Percentiles rank a stretch among this genome's conserved stretches.
These are phyloP conservation scores for Paramyrothecium roridum DNA, from an alignment of 2,329 filamentous ascomycete genomes.

Conservation along the genomic window DNA sequence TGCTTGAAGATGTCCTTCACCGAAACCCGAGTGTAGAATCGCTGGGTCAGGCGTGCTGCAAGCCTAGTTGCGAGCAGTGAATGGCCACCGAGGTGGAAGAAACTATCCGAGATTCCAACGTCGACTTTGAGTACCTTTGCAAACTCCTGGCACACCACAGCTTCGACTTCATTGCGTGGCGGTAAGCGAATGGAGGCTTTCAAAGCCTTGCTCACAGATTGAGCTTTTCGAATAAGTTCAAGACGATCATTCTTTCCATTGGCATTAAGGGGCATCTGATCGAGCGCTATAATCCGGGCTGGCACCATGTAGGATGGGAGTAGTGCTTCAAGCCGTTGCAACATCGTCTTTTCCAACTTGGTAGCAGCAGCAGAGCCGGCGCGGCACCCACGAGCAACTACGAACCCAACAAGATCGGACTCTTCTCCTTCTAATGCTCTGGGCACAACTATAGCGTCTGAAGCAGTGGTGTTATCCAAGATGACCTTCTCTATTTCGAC, in stretches of 20 bases:
- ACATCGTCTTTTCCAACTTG: slow-evolving; percentile 1
- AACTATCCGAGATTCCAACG: slow-evolving; percentile 10
- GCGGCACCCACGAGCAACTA: not conserved
- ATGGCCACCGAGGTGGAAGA: slow-evolving; percentile 22
- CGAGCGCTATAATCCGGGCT: not conserved
- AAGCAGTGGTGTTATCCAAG: not conserved
- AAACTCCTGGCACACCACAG: slow-evolving; percentile 14
- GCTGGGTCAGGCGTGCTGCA: slow-evolving; percentile 2
- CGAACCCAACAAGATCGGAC: not conserved
- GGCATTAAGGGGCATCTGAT: not conserved
- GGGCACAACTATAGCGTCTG: not conserved
- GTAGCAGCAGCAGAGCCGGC: not conserved
- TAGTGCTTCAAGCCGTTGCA: not conserved
- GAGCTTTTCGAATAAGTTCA: not conserved
- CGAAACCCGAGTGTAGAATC: not conserved
- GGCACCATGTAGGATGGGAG: slow-evolving; percentile 4
- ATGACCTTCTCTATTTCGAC: slow-evolving; percentile 19
- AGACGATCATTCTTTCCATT: not conserved
- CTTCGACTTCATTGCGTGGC: slow-evolving; percentile 17
- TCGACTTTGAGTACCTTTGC: slow-evolving; percentile 3
- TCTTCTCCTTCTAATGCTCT: not conserved
- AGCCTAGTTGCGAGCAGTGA: slow-evolving; percentile 16
- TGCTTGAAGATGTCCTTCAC: slow-evolving; percentile 8
- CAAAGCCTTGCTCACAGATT: not conserved
- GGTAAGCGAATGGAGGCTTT: slow-evolving; percentile 12